Conservation (phyloP, 2,329 filamentous ascomycete species). For the Cytospora leucostoma region DNA sequence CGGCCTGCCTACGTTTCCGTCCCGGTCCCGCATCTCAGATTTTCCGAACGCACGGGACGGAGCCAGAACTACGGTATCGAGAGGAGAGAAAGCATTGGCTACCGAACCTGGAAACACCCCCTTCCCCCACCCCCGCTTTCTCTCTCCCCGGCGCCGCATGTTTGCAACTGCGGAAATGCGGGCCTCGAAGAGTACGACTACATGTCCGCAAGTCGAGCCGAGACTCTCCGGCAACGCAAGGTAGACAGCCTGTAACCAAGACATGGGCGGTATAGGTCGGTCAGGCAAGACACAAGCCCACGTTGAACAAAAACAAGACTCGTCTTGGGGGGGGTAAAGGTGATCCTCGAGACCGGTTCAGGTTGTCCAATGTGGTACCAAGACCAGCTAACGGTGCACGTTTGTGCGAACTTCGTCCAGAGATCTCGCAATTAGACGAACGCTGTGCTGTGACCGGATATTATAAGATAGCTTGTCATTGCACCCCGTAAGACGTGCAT, state of each 20-base stretch:
- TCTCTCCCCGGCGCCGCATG: not conserved
- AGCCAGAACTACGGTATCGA: slow-evolving; percentile 14
- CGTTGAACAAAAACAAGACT: slow-evolving; percentile 18
- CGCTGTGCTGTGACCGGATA: slow-evolving; percentile 25
- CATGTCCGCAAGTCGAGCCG: slow-evolving; percentile 26
- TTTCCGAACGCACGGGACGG: slow-evolving; percentile 18
- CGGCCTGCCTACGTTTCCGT: slow-evolving; percentile 23
- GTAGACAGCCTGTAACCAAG: slow-evolving; percentile 23
- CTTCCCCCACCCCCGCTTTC: not conserved
- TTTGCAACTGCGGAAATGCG: not conserved
- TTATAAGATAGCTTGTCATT: slow-evolving; percentile 23
- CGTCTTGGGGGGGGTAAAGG: slow-evolving; percentile 15
- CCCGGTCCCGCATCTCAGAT: slow-evolving; percentile 20
- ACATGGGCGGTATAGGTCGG: slow-evolving; percentile 18
- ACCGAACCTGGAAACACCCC: not conserved
- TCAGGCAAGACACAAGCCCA: slow-evolving; percentile 12
- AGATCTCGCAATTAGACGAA: slow-evolving; percentile 29
- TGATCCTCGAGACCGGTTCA: slow-evolving; percentile 24
- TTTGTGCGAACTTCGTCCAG: slow-evolving; percentile 24
- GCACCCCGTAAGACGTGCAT: slow-evolving; percentile 20
- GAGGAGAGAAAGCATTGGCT: slow-evolving; percentile 7
- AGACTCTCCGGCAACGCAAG: slow-evolving; percentile 15
- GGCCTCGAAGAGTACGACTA: slow-evolving; percentile 7
- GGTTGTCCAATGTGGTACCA: slow-evolving; percentile 19
- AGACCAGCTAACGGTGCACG: not conserved